These are phyloP conservation scores for Colletotrichum sp. DNA, from an alignment of 2,329 filamentous ascomycete genomes.

Conservation along the genomic window DNA sequence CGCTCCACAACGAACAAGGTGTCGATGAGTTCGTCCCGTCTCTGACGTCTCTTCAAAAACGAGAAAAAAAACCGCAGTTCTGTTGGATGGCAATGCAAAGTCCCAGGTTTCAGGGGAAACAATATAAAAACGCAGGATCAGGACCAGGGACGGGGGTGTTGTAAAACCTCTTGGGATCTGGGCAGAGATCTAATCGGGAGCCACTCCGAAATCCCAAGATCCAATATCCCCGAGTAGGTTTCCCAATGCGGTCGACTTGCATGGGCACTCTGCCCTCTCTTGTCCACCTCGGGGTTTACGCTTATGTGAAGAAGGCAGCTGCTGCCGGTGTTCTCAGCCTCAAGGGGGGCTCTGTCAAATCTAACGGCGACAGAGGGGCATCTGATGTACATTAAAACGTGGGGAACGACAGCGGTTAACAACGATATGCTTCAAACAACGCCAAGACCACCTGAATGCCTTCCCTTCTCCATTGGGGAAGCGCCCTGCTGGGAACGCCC, in stretches of 20 bases:
- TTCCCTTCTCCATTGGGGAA: neutral
- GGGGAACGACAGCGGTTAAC: neutral
- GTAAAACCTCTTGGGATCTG: neutral
- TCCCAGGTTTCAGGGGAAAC: neutral
- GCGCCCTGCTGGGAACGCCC: neutral
- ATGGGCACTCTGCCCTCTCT: neutral
- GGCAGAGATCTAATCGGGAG: neutral
- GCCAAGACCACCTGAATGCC: neutral
- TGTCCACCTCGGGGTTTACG: neutral
- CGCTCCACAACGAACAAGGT: neutral
- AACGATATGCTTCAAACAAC: neutral
- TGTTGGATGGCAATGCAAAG: neutral
- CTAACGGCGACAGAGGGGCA: neutral
- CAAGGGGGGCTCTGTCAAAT: neutral
- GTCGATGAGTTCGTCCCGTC: neutral
- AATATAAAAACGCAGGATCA: neutral
- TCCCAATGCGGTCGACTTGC: neutral
- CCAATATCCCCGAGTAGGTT: neutral
- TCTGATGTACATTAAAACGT: neutral
- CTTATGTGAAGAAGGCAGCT: neutral
- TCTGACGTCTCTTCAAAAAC: neutral
- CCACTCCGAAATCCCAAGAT: neutral
- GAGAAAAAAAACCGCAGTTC: neutral
- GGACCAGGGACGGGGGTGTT: neutral
- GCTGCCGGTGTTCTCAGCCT: neutral